Evolutionary conservation across 2,329 filamentous ascomycete genomes (phyloP).

Genomic region (Xylogone sp.): DNA sequence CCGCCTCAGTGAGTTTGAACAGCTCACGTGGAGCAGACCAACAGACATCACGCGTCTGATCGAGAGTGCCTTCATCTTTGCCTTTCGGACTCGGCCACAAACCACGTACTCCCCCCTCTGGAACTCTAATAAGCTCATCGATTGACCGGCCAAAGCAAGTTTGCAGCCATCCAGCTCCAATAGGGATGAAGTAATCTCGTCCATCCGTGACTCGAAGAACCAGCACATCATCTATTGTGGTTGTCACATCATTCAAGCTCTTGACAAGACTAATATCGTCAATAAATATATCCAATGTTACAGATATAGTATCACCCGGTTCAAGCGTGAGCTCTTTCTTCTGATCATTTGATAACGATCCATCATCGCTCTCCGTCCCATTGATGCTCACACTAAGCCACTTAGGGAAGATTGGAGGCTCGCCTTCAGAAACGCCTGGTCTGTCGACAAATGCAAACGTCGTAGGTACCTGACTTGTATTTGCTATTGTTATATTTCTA

Average conservation of each 20-base stretch:
- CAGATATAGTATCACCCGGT: constrained; percentile 77
- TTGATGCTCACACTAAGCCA: constrained; percentile 74
- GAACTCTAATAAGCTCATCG: constrained; percentile 83
- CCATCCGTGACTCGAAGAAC: constrained; percentile 81
- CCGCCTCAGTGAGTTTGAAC: constrained; percentile 80
- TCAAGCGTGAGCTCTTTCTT: constrained; percentile 58
- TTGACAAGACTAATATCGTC: constrained; percentile 60
- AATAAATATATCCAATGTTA: constrained; percentile 66
- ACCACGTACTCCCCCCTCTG: constrained; percentile 72
- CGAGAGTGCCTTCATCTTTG: constrained; percentile 26
- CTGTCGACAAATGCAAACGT: constrained; percentile 77
- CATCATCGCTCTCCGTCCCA: constrained; percentile 36
- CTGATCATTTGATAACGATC: constrained; percentile 9
- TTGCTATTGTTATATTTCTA: constrained; percentile 77
- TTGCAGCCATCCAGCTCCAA: constrained; percentile 74
- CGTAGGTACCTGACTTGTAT: constrained; percentile 80
- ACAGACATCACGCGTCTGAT: constrained; percentile 53
- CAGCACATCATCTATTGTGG: constrained; percentile 76
- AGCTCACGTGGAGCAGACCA: constrained; percentile 85
- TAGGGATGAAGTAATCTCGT: constrained; percentile 85
- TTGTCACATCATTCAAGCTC: constrained; percentile 65
- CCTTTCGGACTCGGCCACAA: constrained; percentile 29
- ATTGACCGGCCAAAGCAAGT: constrained; percentile 81
- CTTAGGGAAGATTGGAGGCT: constrained; percentile 40
- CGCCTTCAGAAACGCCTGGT: constrained; percentile 54